Conservation (phyloP, 768 basidiomycete species). For the Favolaschia claudopus region DNA sequence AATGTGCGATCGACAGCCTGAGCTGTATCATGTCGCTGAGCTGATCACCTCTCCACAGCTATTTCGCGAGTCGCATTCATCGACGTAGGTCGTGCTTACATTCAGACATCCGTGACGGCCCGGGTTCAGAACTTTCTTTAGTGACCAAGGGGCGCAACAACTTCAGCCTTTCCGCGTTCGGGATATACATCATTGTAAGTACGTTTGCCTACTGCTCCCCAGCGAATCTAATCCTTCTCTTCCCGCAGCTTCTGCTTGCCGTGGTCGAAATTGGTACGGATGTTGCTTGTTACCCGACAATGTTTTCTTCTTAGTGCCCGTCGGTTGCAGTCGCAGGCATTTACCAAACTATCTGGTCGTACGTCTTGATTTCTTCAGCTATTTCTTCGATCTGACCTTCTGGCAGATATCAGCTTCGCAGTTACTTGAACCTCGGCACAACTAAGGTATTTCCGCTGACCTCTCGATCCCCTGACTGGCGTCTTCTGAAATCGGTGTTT, state of each 20-base stretch:
- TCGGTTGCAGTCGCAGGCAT: conserved; percentile 11
- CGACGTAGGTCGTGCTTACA: not conserved
- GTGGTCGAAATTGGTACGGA: not conserved
- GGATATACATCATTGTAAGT: conserved; percentile 7
- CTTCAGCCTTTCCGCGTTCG: conserved; percentile 8
- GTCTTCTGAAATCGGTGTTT: no score
- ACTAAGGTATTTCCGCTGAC: no score
- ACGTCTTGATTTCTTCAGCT: no score
- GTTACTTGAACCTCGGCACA: no score
- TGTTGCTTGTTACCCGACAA: not conserved
- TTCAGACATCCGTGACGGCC: not conserved
- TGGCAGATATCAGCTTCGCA: no score
- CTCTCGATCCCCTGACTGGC: no score
- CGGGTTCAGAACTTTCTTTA: not conserved
- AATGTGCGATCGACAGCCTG: not conserved
- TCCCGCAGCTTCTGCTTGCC: not conserved
- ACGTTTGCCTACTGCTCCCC: not conserved
- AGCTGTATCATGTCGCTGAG: not conserved
- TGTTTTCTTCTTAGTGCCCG: not conserved
- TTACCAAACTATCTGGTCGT: conserved; percentile 9
- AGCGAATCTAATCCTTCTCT: no score
- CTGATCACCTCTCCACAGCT: not conserved
- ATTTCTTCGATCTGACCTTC: no score
- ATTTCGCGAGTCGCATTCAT: conserved; percentile 11
- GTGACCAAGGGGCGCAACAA: conserved; percentile 7